phyloP scores from a whole-genome alignment of 2,329 filamentous ascomycete species.

The Fusarium duplospermum region DNA sequence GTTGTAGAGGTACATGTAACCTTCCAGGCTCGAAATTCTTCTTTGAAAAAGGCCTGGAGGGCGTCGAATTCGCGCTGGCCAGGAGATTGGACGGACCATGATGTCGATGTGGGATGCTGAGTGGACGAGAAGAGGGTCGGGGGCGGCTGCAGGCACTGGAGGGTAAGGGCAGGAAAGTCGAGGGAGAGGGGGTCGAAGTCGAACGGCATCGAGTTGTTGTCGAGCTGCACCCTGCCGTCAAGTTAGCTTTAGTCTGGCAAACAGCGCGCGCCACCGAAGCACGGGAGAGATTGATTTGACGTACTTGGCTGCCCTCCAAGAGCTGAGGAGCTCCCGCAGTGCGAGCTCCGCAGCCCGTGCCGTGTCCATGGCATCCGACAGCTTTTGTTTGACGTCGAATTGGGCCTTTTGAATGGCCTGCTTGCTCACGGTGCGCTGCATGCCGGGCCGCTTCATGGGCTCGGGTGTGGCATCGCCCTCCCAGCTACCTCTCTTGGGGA shows the following conservation, averaged over 20 bases:
- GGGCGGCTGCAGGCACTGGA: slow-evolving; percentile 83
- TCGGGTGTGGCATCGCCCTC: slow-evolving; percentile 51
- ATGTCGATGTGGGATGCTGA: slow-evolving; percentile 80
- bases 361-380: slow-evolving; percentile 80
- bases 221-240: slow-evolving; percentile 62
- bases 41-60: slow-evolving; percentile 73
- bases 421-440: slow-evolving; percentile 60
- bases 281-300: slow-evolving; percentile 43
- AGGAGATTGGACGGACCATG: slow-evolving; percentile 85
- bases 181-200: slow-evolving; percentile 88
- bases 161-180: slow-evolving; percentile 86
- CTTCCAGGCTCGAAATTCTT: slow-evolving; percentile 76
- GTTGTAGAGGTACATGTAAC: slow-evolving; percentile 63
- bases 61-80: slow-evolving; percentile 79
- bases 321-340: slow-evolving; percentile 83
- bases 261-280: not conserved
- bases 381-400: slow-evolving; percentile 71
- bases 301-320: slow-evolving; percentile 85
- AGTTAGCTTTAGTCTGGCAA: slow-evolving; percentile 22
- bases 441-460: slow-evolving; percentile 48
- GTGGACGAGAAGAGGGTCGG: slow-evolving; percentile 85
- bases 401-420: slow-evolving; percentile 69
- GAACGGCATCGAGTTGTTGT: slow-evolving; percentile 68
- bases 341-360: slow-evolving; percentile 86
- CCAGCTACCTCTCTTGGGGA: slow-evolving; percentile 59